Evolutionary conservation across 2,329 filamentous ascomycete species (phyloP), one percentile per base, ranked within the genome.

Genomic region (Fusarium tanahbumbuense): DNA sequence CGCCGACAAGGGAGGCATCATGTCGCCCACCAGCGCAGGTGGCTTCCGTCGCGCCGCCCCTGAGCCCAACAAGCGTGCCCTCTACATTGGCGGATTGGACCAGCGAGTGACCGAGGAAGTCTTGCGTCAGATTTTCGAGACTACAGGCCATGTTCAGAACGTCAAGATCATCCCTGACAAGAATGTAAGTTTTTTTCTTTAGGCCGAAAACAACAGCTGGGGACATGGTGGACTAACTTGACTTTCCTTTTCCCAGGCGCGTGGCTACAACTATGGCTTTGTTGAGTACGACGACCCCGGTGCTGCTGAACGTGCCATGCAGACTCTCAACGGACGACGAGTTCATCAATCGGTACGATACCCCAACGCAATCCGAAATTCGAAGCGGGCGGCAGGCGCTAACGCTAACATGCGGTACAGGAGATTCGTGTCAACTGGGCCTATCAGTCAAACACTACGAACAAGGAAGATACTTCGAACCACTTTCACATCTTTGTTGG

Each of bases 141-240:
- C 96, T 9, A 98, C 94, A 64, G 96, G 96, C 60, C 96, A 99
- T 83, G 96, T 99, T 71, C 92, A 97, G 83, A 98, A 93, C 78
- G 96, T 99, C 79, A 99, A 99, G 87, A 98, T 99, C 78, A 99
- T 99, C 80, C 96, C 96, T 55, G 96, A 99, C 86, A 99, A 99
- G 88, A 99, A 98, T 83, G 94, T 97, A 84, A 88, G 93, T 89
- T 15, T 37, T 37, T 22, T n/a, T 22, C 18, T 45, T 45, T 32
- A n/a, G 25, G 20, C 20, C 30, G 30, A 25, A 45, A 15, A 28
- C 41, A 16, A 48, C 57, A 25, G 18, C 53, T 34, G 40, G 30
- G n/a, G 45, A 45, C 11, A 34, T 57, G 40, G 52, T 60, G 63
- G 66, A 40, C 54, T 61, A 52, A 82, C 78, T 41, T 60, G 48